Conservation (phyloP, 108 stramenopile species). For the Cyclotella choctawhatcheeana region DNA sequence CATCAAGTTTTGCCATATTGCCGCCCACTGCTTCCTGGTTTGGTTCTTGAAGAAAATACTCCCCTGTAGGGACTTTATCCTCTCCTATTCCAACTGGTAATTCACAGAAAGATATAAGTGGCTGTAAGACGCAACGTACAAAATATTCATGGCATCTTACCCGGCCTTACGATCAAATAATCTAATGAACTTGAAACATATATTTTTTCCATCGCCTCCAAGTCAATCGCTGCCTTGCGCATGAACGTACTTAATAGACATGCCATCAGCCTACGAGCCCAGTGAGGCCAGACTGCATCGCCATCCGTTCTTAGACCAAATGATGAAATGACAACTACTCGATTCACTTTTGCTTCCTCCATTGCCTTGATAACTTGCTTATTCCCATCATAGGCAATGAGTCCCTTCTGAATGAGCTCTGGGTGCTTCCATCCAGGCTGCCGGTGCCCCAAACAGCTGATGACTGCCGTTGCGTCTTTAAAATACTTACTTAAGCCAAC, state of each 20-base stretch:
- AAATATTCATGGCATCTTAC: too few relatives aligned
- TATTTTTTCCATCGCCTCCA: constrained; percentile 55
- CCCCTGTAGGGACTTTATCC: constrained; percentile 46
- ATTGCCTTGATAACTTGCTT: constrained; percentile 65
- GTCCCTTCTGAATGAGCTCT: constrained; percentile 28
- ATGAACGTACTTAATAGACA: constrained; percentile 50
- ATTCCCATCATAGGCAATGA: constrained; percentile 58
- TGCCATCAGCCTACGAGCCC: constrained; percentile 56
- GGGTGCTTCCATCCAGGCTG: constrained; percentile 56
- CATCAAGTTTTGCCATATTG: constrained; percentile 76
- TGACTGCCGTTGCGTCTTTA: constrained; percentile 60
- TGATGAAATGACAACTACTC: constrained; percentile 62
- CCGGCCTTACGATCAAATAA: constrained; percentile 73
- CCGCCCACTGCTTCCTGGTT: constrained; percentile 51
- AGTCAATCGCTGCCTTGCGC: constrained; percentile 57
- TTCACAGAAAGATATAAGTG: too few relatives aligned
- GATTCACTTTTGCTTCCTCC: constrained; percentile 48
- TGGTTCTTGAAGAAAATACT: constrained; percentile 59
- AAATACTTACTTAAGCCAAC: constrained; percentile 36
- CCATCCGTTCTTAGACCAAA: constrained; percentile 63
- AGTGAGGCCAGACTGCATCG: constrained; percentile 55
- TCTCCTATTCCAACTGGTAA: constrained; percentile 73
- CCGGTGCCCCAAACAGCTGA: constrained; percentile 80
- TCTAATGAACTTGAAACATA: constrained; percentile 41
- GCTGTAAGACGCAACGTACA: too few relatives aligned